phyloP scores from a whole-genome alignment of 257 asterid genomes.

The Przewalskia tangutica region DNA sequence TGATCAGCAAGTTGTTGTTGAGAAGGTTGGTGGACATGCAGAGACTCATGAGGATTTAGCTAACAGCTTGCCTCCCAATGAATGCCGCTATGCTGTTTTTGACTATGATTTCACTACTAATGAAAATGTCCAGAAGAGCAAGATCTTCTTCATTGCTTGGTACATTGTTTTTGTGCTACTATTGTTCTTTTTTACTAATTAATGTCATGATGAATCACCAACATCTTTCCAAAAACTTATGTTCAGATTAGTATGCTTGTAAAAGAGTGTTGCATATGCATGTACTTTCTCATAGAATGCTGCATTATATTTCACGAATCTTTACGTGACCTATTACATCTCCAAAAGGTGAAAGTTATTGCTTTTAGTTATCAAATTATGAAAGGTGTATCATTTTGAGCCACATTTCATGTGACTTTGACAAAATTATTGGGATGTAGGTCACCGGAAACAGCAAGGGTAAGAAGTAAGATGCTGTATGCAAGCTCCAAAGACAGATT shows the following conservation, averaged over 20 bases:
- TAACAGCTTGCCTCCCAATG: conserved; percentile 37
- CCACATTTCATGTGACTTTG: neutral
- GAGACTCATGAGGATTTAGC: conserved; percentile 45
- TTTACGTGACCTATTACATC: neutral
- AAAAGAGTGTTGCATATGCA: neutral
- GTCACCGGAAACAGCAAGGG: conserved; percentile 56
- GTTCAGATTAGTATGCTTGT: neutral
- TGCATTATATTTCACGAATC: neutral
- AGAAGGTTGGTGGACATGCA: conserved; percentile 34
- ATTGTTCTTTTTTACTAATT: too few relatives aligned
- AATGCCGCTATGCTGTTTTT: conserved; percentile 62
- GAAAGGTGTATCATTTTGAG: neutral
- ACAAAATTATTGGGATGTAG: conserved; percentile 18
- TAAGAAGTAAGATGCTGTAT: conserved; percentile 66
- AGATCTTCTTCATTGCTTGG: conserved; percentile 63
- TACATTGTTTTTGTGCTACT: neutral
- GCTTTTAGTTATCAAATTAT: neutral
- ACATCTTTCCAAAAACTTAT: neutral
- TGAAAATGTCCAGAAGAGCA: conserved; percentile 65
- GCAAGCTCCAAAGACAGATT: conserved; percentile 60
- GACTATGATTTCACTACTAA: conserved; percentile 59
- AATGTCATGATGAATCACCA: too few relatives aligned
- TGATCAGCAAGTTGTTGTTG: conserved; percentile 43
- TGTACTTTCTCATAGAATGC: neutral
- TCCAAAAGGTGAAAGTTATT: too few relatives aligned